A percentile compares a stretch with the other conserved stretches of the same genome.
Conservation (phyloP, 2,329 filamentous ascomycete species). For the Onygenales sp. region DNA sequence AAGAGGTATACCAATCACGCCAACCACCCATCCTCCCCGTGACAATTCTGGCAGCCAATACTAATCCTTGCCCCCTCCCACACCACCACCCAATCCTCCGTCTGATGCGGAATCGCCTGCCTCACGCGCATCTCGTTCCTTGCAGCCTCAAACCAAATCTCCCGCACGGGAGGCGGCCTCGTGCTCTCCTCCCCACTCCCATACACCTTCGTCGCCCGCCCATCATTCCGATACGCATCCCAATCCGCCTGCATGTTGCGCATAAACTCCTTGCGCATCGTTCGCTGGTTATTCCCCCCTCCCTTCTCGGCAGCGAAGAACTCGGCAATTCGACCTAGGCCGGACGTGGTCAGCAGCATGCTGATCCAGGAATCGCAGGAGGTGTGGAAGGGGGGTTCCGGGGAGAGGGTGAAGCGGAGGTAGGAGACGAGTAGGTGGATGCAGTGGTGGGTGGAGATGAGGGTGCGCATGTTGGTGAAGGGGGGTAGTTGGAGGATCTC, state of each 20-base stretch:
- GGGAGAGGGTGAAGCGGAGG: constrained; percentile 27
- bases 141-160: constrained; percentile 33
- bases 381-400: constrained; percentile 19
- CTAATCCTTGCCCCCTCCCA: constrained; percentile 26
- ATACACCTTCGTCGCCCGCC: constrained; percentile 29
- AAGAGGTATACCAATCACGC: constrained; percentile 1
- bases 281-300: constrained; percentile 29
- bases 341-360: constrained; percentile 30
- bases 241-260: constrained; percentile 33
- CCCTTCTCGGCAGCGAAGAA: constrained; percentile 36
- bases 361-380: constrained; percentile 31
- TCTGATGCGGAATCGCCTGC: constrained; percentile 22
- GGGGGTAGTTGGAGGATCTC: constrained; percentile 30
- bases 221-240: constrained; percentile 26
- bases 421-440: constrained; percentile 31
- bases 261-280: constrained; percentile 35
- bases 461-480: constrained; percentile 29
- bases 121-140: constrained; percentile 21
- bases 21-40: constrained; percentile 7
- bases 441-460: constrained; percentile 34
- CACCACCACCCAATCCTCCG: constrained; percentile 22
- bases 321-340: constrained; percentile 30
- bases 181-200: constrained; percentile 19
- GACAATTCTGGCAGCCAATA: constrained; percentile 27
- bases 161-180: constrained; percentile 18